phyloP scores from a whole-genome alignment of 768 basidiomycete species.

The Lentinula sp. region DNA sequence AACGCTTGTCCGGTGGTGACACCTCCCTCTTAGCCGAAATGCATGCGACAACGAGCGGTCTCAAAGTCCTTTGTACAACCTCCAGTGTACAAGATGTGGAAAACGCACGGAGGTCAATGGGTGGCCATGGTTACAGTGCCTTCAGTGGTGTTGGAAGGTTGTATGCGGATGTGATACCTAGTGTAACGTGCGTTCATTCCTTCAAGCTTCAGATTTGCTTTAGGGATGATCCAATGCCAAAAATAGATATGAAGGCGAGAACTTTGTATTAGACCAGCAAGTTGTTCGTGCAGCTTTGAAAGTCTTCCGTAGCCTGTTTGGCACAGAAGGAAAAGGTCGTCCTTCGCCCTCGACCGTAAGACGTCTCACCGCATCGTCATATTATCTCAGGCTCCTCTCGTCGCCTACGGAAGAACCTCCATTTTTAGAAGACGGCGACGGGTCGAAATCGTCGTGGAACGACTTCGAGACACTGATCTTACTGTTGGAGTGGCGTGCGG shows the following conservation, averaged over 20 bases:
- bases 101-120: constrained; percentile 62
- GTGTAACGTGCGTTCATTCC: constrained; percentile 44
- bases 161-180: constrained; percentile 62
- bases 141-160: constrained; percentile 61
- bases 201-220: not conserved
- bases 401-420: constrained; percentile 13
- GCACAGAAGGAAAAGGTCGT: not conserved
- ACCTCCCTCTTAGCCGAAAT: constrained; percentile 62
- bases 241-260: constrained; percentile 69
- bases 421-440: not conserved
- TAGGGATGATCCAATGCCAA: not conserved
- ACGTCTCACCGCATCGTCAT: constrained; percentile 40
- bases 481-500: constrained; percentile 64
- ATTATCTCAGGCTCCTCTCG: constrained; percentile 52
- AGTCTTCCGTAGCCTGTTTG: constrained; percentile 32
- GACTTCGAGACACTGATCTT: constrained; percentile 32
- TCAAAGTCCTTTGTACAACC: constrained; percentile 57
- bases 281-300: constrained; percentile 70
- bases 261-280: constrained; percentile 71
- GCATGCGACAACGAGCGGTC: constrained; percentile 63
- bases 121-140: constrained; percentile 72
- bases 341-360: not conserved
- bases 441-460: constrained; percentile 24
- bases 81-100: constrained; percentile 55
- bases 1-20: constrained; percentile 48